Base-by-base conservation (phyloP, 805 yeast genomes). In the Barnettozyma siamensis region DNA sequence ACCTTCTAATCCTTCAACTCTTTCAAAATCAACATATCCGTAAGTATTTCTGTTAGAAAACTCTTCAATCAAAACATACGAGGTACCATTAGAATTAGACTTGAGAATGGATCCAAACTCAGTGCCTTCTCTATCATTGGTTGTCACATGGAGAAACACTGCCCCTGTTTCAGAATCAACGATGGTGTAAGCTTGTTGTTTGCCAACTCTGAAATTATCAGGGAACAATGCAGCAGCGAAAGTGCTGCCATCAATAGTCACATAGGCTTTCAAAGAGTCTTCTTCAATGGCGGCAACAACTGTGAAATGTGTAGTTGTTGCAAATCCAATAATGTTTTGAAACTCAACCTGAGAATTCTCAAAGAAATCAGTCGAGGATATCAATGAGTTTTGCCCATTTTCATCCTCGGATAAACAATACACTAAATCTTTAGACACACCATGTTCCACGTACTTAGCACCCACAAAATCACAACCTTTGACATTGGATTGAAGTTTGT, bases 1-100 rank as follows among this genome's bases (percentile, higher is more conserved):
- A 20, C 99, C 99, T 59, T 91, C 97, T 6, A 89, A 62, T 2
- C 87, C 86, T 49, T 79, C 81, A 47, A 88, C 71, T 48, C 81
- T 77, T 57, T 93, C 98, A 61, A 80, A 89, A 62, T 91, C 99
- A 40, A 87, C 96, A 64, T 61, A 88, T 0, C 97, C 98, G 2
- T 44, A 49, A 4, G 47, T 46, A 47, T 88, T 77, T 53, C 98
- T 70, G 61, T 91, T 93, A n/a, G 88, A 96, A 41, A 75, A 63
- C 10, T 72, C 73, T 49, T 84, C 70, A 4, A 88, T 67, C 21
- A 79, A 63, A 2, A 83, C 88, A 60, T 85, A 89, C 3, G 85
- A 77, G 0, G 97, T 88, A 46, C 99, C 99, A 53, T 88, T 87
- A 15, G 84, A 84, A 60, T 91, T 89, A 1, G 96, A 87, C 56